These are phyloP conservation scores for Penicillium herquei DNA, from an alignment of 495 filamentous ascomycete genomes.

Conservation along the genomic window DNA sequence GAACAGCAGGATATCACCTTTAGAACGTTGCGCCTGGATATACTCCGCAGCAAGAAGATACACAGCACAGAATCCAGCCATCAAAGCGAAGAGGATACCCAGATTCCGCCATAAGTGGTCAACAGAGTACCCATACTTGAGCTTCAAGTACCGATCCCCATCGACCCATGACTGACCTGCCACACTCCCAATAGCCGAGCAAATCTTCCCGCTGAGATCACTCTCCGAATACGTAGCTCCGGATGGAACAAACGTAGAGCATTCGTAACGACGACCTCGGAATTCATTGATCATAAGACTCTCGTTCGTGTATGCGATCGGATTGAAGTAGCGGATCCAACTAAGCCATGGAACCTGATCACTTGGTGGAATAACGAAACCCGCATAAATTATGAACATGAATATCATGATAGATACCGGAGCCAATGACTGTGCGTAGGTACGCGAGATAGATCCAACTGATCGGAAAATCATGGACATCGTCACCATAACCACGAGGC, in stretches of 20 bases:
- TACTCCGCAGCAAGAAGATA: conserved; percentile 42
- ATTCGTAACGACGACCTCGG: neutral
- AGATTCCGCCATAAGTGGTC: conserved; percentile 64
- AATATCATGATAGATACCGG: neutral
- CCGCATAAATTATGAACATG: neutral
- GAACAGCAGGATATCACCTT: neutral
- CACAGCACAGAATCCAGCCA: conserved; percentile 52
- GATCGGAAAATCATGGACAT: conserved; percentile 4
- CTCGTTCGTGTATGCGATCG: conserved; percentile 83
- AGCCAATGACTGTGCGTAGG: neutral
- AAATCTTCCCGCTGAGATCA: conserved; percentile 4
- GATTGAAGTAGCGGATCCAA: conserved; percentile 85
- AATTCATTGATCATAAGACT: conserved; percentile 81
- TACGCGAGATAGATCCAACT: neutral
- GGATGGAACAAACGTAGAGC: conserved; percentile 1
- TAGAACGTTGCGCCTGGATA: conserved; percentile 10
- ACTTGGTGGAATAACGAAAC: conserved; percentile 55
- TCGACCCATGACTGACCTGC: conserved; percentile 31
- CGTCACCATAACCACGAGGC: neutral
- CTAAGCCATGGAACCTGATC: conserved; percentile 76
- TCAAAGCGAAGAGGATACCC: conserved; percentile 62
- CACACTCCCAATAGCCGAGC: conserved; percentile 46
- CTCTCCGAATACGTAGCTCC: conserved; percentile 17
- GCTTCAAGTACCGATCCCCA: conserved; percentile 39
- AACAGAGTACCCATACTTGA: conserved; percentile 48